Percentiles rank a stretch among this genome's conserved stretches.
phyloP scores from a whole-genome alignment of 176 grass and related monocot species.

The Avena sativa region DNA sequence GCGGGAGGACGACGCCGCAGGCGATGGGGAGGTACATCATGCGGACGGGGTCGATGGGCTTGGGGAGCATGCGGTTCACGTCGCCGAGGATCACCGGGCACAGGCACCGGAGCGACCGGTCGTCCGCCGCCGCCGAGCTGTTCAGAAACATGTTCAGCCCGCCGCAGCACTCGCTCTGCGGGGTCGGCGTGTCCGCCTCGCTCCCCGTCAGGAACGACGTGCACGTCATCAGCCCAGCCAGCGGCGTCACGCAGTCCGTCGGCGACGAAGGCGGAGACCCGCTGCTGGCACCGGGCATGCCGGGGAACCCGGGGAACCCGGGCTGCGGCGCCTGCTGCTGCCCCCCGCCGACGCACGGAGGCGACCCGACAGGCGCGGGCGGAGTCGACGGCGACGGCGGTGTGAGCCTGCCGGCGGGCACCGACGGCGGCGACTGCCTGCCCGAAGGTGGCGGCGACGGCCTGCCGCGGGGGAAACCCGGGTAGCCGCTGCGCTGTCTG shows the following conservation, averaged over 20 bases:
- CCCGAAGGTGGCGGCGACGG: neutral
- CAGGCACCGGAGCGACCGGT: constrained; percentile 48
- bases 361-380: neutral
- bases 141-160: constrained; percentile 45
- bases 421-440: neutral
- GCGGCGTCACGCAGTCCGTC: constrained; percentile 58
- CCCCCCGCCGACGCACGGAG: neutral
- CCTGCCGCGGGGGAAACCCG: constrained; percentile 29
- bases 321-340: constrained; percentile 9
- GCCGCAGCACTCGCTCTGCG: constrained; percentile 50
- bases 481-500: constrained; percentile 37
- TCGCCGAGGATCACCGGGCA: constrained; percentile 59
- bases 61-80: constrained; percentile 55
- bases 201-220: constrained; percentile 55
- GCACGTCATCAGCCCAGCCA: constrained; percentile 58
- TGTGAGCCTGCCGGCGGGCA: neutral
- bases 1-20: constrained; percentile 55
- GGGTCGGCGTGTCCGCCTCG: constrained; percentile 45
- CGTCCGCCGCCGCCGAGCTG: constrained; percentile 22
- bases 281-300: neutral
- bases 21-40: constrained; percentile 60
- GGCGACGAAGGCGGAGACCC: neutral
- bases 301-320: constrained; percentile 44
- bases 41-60: constrained; percentile 52
- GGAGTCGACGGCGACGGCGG: neutral